A percentile compares a stretch with the other conserved stretches of the same genome.
Evolutionary conservation across 2,329 filamentous ascomycete species (phyloP).

Genomic region (Blastomyces silverae): DNA sequence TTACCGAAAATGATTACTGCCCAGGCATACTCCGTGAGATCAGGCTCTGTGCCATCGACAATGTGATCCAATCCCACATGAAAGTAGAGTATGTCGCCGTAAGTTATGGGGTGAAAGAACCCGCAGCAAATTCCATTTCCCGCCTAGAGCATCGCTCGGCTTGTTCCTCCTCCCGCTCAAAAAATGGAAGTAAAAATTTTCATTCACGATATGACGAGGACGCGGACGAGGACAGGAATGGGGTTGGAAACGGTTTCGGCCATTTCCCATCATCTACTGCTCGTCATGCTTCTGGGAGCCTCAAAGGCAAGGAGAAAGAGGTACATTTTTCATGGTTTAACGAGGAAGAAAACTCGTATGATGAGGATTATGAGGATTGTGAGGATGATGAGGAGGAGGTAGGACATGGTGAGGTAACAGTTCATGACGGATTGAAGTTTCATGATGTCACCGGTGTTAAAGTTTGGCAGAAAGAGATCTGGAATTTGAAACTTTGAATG

Average conservation of each 20-base stretch:
- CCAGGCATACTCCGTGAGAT: conserved; percentile 21
- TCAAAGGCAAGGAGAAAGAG: conserved; percentile 12
- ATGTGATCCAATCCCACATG: conserved; percentile 21
- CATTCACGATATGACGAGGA: neutral
- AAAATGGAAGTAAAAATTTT: conserved; percentile 8
- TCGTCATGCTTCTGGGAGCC: neutral
- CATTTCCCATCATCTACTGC: neutral
- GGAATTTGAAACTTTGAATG: conserved; percentile 23
- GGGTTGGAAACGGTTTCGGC: neutral
- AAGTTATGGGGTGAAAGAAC: conserved; percentile 19
- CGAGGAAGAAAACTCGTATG: neutral
- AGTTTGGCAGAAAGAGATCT: conserved; percentile 26
- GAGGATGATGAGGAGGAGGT: conserved; percentile 9
- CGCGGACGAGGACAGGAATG: neutral
- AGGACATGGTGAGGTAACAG: neutral
- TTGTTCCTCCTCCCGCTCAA: neutral
- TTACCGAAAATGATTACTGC: conserved; percentile 20
- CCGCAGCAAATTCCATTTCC: conserved; percentile 13
- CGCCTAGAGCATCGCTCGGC: neutral
- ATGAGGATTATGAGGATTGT: conserved; percentile 9
- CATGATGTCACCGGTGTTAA: conserved; percentile 23
- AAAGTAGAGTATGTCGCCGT: conserved; percentile 25
- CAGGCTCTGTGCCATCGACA: conserved; percentile 22
- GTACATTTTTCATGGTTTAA: neutral
- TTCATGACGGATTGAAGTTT: conserved; percentile 17